phyloP scores from a whole-genome alignment of 768 basidiomycete genomes.

The Mrakia hoshinonis region DNA sequence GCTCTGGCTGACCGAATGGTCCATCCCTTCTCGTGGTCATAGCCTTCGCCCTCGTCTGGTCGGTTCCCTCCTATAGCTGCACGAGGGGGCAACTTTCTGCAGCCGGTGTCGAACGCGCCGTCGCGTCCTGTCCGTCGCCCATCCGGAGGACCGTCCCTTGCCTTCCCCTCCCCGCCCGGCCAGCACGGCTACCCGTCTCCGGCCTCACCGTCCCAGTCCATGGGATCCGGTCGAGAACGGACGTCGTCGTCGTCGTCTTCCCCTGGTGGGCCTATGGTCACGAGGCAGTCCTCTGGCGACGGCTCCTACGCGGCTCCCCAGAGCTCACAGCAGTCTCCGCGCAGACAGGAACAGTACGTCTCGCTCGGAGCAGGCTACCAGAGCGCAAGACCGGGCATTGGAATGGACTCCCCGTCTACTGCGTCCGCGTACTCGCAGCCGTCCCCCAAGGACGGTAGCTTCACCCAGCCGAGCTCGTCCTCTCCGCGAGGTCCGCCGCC shows the following conservation, averaged over 20 bases:
- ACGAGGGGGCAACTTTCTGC: conserved; percentile 25
- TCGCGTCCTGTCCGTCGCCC: conserved; percentile 18
- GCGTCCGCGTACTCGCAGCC: neutral
- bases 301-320: no score
- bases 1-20: no score
- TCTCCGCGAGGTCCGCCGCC: neutral
- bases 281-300: neutral
- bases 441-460: neutral
- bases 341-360: no score
- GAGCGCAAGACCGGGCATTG: no score
- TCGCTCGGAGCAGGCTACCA: no score
- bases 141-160: neutral
- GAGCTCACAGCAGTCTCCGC: no score
- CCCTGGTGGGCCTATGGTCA: neutral
- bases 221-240: neutral
- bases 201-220: neutral
- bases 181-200: neutral
- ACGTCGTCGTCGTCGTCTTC: neutral
- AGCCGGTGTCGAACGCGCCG: conserved; percentile 16
- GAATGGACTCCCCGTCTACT: no score
- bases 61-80: conserved; percentile 23
- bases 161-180: neutral
- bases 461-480: neutral
- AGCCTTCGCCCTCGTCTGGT: conserved; percentile 11
- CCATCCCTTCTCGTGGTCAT: neutral